A percentile compares a stretch with the other conserved stretches of the same genome.
phyloP scores from a whole-genome alignment of 1,284 basidiomycete genomes.

The Phlebopus sp. region DNA sequence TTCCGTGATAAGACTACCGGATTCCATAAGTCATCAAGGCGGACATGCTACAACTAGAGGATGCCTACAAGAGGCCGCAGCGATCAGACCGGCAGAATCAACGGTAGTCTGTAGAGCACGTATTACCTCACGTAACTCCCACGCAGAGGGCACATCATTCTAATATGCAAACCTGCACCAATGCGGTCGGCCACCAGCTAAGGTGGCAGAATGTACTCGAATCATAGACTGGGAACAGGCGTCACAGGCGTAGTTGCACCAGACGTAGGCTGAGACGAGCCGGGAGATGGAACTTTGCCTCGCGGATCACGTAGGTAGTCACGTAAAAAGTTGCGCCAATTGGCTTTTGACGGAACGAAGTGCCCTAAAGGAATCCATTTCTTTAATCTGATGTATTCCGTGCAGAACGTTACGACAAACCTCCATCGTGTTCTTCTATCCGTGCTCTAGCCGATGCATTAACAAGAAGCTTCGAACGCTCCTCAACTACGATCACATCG shows the following conservation, averaged over 20 bases:
- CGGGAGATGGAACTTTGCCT: constrained; percentile 23
- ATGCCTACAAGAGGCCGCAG: background rate
- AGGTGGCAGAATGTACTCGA: too few relatives aligned
- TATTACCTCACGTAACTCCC: background rate
- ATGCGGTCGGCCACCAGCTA: background rate
- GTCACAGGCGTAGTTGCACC: constrained; percentile 21
- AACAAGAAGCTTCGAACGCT: constrained; percentile 52
- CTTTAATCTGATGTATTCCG: background rate
- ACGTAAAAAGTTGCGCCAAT: constrained; percentile 70
- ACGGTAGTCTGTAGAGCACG: background rate
- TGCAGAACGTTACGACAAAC: constrained; percentile 38
- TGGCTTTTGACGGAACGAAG: constrained; percentile 72
- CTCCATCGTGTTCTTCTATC: constrained; percentile 74
- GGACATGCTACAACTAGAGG: background rate
- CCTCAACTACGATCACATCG: constrained; percentile 78
- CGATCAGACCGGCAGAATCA: background rate
- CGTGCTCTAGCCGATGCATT: constrained; percentile 56
- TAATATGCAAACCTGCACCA: background rate
- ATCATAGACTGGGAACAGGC: constrained; percentile 6
- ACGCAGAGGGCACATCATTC: too few relatives aligned
- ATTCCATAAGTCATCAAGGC: background rate
- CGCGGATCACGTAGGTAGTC: constrained; percentile 45
- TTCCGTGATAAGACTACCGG: background rate
- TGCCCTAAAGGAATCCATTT: constrained; percentile 50
- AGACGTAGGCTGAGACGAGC: constrained; percentile 18